Evolutionary conservation across 805 yeast genomes (phyloP).

Genomic region (Wickerhamiella shivajii): DNA sequence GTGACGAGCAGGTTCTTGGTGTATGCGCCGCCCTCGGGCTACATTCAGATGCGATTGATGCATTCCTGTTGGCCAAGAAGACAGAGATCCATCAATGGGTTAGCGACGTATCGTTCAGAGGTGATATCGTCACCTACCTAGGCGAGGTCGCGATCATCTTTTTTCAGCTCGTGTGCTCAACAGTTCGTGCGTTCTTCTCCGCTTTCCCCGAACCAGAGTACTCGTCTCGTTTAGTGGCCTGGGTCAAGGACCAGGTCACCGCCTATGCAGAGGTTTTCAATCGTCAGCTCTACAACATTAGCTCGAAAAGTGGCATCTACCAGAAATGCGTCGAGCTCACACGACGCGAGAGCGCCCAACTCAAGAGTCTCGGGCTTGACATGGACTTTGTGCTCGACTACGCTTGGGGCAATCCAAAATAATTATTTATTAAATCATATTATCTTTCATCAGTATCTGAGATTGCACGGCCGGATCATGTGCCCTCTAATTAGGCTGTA

Average conservation of each 20-base stretch:
- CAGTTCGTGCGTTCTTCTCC: slow-evolving; percentile 39
- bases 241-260: slow-evolving; percentile 56
- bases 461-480: too few species aligned
- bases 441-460: too few species aligned
- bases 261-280: slow-evolving; percentile 44
- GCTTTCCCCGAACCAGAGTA: slow-evolving; percentile 34
- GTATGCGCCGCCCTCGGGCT: slow-evolving; percentile 30
- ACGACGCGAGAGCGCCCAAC: slow-evolving; percentile 42
- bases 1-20: slow-evolving; percentile 18
- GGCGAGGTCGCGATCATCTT: slow-evolving; percentile 48
- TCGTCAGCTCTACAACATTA: slow-evolving; percentile 40
- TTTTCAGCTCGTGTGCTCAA: slow-evolving; percentile 44
- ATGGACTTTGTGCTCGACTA: slow-evolving; percentile 54
- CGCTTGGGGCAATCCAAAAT: too few species aligned
- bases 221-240: slow-evolving; percentile 52
- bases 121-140: slow-evolving; percentile 39
- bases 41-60: slow-evolving; percentile 34
- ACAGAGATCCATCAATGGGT: slow-evolving; percentile 34
- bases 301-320: slow-evolving; percentile 37
- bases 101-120: slow-evolving; percentile 38
- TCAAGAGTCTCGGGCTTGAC: slow-evolving; percentile 55
- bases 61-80: slow-evolving; percentile 36
- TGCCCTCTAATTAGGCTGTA: too few species aligned
- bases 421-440: too few species aligned
- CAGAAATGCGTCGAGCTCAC: slow-evolving; percentile 41